Evolutionary conservation across 169 alveolate genomes (phyloP).

Genomic region (Plasmodium knowlesi): DNA sequence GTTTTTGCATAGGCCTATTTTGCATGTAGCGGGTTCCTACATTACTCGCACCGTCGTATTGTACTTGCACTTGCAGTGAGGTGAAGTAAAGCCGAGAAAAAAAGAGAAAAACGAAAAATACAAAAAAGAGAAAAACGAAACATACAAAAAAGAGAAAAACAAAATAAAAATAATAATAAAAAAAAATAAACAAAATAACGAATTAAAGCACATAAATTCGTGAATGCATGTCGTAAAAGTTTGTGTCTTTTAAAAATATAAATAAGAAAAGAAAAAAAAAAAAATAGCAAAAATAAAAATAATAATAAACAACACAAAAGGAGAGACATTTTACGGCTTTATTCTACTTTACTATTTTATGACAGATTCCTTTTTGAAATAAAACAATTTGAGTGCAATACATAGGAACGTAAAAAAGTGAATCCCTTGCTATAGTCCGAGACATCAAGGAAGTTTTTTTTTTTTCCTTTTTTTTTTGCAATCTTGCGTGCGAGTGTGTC

Average conservation of each 20-base stretch:
- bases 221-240: not conserved
- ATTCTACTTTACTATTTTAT: not conserved
- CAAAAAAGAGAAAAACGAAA: not conserved
- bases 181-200: not conserved
- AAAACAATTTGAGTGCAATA: not conserved
- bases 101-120: not conserved
- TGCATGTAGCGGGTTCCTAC: not conserved
- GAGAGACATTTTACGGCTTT: not conserved
- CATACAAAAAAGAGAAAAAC: not conserved
- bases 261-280: not conserved
- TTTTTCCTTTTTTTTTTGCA: not conserved
- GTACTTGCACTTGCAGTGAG: not conserved
- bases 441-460: not conserved
- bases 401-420: not conserved
- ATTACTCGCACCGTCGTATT: not conserved
- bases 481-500: not conserved
- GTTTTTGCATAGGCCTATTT: not conserved
- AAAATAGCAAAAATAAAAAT: not conserved
- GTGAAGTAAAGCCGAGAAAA: constrained; percentile 1
- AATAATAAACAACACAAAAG: not conserved
- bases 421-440: not conserved
- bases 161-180: not conserved
- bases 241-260: constrained; percentile 10
- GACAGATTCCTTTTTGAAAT: not conserved
- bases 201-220: not conserved